Evolutionary conservation across 2,329 filamentous ascomycete species (phyloP), one percentile per base, ranked within the genome.

Genomic region (Orbilia javanica): DNA sequence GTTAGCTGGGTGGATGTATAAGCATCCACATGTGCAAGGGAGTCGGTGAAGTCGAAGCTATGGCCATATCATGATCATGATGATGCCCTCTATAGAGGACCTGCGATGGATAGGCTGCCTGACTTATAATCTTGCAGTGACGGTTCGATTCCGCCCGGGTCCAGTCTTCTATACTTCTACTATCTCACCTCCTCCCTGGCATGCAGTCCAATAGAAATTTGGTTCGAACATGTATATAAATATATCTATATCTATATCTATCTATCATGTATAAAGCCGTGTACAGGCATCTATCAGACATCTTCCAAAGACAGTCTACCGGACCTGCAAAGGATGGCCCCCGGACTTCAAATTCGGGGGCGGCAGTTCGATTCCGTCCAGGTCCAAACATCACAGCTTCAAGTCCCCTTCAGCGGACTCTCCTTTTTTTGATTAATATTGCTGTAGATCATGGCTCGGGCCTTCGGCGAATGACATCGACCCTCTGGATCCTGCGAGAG

Each of bases 141-240:
- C 55, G 55, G 55, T 60, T 60, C 55, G 55, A 57, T 57, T 57
- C 52, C 52, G 52, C 2, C 6, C 29, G 10, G 29, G 52, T 5
- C 52, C 52, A 36, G 4, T 36, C 13, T 1, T 31, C 8, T 6
- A 5, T 53, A 8, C 18, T 15, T 53, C 27, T 31, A n/a, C 13
- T 18, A 25, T 3, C n/a, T 25, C 15, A 1, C 4, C 8, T 48
- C 22, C 18, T 48, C 7, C 22, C 3, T 20, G 7, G n/a, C n/a
- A n/a, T n/a, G n/a, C n/a, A n/a, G n/a, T n/a, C n/a, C n/a, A n/a
- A n/a, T n/a, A n/a, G n/a, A n/a, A n/a, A n/a, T n/a, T n/a, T n/a
- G n/a, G n/a, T n/a, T n/a, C n/a, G n/a, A n/a, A n/a, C n/a, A n/a
- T n/a, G n/a, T n/a, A n/a, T n/a, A n/a, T n/a, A n/a, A n/a, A 7